phyloP scores from a whole-genome alignment of 805 yeast genomes.

The Alloascoidea hylecoeti region DNA sequence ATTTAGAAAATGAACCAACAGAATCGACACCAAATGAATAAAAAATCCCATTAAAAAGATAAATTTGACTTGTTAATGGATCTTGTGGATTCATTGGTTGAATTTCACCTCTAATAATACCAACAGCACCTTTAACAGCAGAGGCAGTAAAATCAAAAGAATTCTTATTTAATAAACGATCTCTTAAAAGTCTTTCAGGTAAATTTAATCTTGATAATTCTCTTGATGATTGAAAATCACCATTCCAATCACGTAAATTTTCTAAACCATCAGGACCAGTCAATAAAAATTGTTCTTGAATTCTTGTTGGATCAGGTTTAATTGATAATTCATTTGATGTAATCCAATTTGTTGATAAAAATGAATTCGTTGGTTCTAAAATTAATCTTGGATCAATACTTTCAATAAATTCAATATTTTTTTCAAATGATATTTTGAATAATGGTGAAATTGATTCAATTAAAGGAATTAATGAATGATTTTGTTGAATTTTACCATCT shows the following conservation, averaged over 20 bases:
- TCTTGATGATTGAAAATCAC: slow-evolving; percentile 71
- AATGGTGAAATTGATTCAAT: slow-evolving; percentile 52
- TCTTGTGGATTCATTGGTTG: slow-evolving; percentile 75
- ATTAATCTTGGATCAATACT: slow-evolving; percentile 32
- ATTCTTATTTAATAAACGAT: slow-evolving; percentile 56
- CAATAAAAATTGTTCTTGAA: slow-evolving; percentile 37
- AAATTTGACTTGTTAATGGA: slow-evolving; percentile 45
- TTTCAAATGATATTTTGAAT: slow-evolving; percentile 36
- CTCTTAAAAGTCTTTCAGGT: slow-evolving; percentile 60
- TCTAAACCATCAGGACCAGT: slow-evolving; percentile 51
- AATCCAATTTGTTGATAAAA: slow-evolving; percentile 69
- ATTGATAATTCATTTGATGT: slow-evolving; percentile 14
- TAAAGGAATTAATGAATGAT: slow-evolving; percentile 45
- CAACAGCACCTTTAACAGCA: slow-evolving; percentile 70
- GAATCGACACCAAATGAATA: slow-evolving; percentile 67
- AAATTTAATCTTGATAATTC: slow-evolving; percentile 47
- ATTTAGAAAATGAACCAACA: slow-evolving; percentile 45
- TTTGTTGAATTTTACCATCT: slow-evolving; percentile 18
- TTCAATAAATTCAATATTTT: slow-evolving; percentile 31
- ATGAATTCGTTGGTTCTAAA: slow-evolving; percentile 44
- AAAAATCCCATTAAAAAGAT: slow-evolving; percentile 70
- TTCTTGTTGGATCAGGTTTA: slow-evolving; percentile 42
- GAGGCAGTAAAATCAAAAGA: slow-evolving; percentile 63
- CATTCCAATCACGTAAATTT: slow-evolving; percentile 69
- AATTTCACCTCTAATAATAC: slow-evolving; percentile 60